Conservation (phyloP, 2,329 filamentous ascomycete species). For the Scedosporium dehoogii region DNA sequence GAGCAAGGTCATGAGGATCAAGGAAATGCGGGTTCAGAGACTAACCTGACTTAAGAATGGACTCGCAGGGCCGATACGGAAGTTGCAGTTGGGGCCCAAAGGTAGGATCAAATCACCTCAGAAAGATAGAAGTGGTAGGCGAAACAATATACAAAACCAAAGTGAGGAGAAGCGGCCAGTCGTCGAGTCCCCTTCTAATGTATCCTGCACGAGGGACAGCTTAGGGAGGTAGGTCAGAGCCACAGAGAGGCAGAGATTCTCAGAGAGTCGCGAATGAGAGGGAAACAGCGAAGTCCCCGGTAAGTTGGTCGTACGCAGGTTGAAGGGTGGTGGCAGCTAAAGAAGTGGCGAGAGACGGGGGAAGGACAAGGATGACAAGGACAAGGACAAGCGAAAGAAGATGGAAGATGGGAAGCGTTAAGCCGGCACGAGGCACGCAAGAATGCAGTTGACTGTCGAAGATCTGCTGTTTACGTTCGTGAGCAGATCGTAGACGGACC, state of each 20-base stretch:
- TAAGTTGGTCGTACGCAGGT: not conserved
- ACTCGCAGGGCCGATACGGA: slow-evolving; percentile 2
- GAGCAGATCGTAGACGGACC: not conserved
- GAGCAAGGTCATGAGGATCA: slow-evolving; percentile 12
- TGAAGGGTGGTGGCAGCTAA: not conserved
- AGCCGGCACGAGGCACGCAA: not conserved
- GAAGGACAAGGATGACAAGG: not conserved
- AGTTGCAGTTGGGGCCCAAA: slow-evolving; percentile 2
- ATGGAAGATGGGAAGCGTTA: not conserved
- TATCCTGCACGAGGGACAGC: slow-evolving; percentile 5
- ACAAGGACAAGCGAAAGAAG: not conserved
- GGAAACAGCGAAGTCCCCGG: slow-evolving; percentile 4
- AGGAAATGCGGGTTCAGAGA: slow-evolving; percentile 3
- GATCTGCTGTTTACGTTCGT: not conserved
- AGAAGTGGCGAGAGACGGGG: not conserved
- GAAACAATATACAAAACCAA: not conserved
- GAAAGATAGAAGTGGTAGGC: not conserved
- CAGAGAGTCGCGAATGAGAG: slow-evolving; percentile 1
- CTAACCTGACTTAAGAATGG: not conserved
- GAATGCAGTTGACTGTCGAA: not conserved
- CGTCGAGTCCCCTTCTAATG: slow-evolving; percentile 4
- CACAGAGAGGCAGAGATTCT: not conserved
- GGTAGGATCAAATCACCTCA: not conserved
- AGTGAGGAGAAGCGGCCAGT: not conserved
- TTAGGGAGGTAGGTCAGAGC: not conserved